A percentile compares a stretch with the other conserved stretches of the same genome.
Evolutionary conservation across 2,329 filamentous ascomycete species (phyloP).

Genomic region (Claviceps sp.): DNA sequence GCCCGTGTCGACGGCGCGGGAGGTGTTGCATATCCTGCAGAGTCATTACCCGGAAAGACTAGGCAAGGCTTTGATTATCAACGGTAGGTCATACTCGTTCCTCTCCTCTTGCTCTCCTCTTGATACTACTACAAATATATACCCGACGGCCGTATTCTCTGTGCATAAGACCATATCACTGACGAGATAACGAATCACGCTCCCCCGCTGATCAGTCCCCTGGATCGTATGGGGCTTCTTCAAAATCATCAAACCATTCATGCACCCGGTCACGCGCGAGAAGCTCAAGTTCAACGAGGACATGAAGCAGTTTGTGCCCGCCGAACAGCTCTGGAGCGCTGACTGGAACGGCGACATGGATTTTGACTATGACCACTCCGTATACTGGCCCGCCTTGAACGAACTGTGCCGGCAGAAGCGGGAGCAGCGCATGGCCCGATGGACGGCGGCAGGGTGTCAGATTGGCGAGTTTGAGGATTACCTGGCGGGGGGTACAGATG

Average conservation of each 20-base stretch:
- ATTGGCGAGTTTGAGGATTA: constrained; percentile 83
- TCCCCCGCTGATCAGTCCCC: constrained; percentile 44
- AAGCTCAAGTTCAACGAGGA: constrained; percentile 98
- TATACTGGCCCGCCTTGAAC: constrained; percentile 81
- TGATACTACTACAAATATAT: no score
- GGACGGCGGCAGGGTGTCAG: constrained; percentile 65
- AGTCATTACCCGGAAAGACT: constrained; percentile 91
- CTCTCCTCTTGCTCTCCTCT: neutral
- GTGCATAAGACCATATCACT: neutral
- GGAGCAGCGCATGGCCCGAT: constrained; percentile 51
- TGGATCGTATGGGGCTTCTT: constrained; percentile 91
- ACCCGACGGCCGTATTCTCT: neutral
- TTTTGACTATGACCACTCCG: constrained; percentile 80
- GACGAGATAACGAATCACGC: neutral
- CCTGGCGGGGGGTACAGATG: constrained; percentile 48
- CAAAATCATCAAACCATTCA: constrained; percentile 90
- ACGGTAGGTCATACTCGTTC: constrained; percentile 43
- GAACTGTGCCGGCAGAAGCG: constrained; percentile 54
- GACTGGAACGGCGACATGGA: constrained; percentile 64
- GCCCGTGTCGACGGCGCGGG: constrained; percentile 59
- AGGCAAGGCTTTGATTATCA: constrained; percentile 77
- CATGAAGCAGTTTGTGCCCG: constrained; percentile 66
- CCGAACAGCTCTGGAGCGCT: constrained; percentile 67
- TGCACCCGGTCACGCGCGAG: constrained; percentile 82
- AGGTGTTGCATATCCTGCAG: constrained; percentile 84